Percentiles rank a stretch among this genome's conserved stretches.
These are phyloP conservation scores for Daldinia caldariorum DNA, from an alignment of 495 filamentous ascomycete genomes.

Conservation along the genomic window DNA sequence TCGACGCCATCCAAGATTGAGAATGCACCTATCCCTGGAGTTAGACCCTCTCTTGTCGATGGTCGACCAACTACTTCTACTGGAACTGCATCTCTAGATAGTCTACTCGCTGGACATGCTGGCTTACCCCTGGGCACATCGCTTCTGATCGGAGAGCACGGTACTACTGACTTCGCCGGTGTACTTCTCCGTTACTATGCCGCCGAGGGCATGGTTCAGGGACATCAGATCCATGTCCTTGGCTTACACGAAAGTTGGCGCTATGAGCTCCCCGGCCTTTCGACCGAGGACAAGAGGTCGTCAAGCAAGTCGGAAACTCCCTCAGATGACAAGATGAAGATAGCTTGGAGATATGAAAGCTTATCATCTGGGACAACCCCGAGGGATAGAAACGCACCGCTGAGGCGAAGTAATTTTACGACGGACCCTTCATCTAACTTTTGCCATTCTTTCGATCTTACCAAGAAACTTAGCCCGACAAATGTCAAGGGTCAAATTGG, in stretches of 20 bases:
- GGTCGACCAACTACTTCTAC: constrained; percentile 91
- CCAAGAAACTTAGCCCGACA: constrained; percentile 76
- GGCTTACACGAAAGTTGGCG: constrained; percentile 83
- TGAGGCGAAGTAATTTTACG: constrained; percentile 28
- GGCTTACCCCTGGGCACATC: constrained; percentile 85
- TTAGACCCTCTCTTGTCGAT: constrained; percentile 89
- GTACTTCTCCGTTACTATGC: constrained; percentile 88
- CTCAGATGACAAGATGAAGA: constrained; percentile 88
- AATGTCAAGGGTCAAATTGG: constrained; percentile 57
- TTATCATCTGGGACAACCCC: constrained; percentile 70
- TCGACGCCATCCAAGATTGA: constrained; percentile 43
- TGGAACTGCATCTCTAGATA: constrained; percentile 84
- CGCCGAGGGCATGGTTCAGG: constrained; percentile 91
- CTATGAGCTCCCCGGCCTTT: constrained; percentile 80
- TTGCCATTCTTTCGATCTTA: constrained; percentile 91
- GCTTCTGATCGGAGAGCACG: constrained; percentile 87
- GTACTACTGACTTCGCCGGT: constrained; percentile 93
- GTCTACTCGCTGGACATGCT: constrained; percentile 85
- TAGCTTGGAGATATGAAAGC: constrained; percentile 96
- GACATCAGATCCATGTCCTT: constrained; percentile 85
- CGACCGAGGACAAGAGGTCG: constrained; percentile 56
- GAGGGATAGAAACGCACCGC: constrained; percentile 52
- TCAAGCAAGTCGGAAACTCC: constrained; percentile 50
- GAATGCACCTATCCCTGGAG: constrained; percentile 66
- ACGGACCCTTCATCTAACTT: constrained; percentile 59